phyloP scores from a whole-genome alignment of 1,139 yeast species.

The Geotrichum fermentans region DNA sequence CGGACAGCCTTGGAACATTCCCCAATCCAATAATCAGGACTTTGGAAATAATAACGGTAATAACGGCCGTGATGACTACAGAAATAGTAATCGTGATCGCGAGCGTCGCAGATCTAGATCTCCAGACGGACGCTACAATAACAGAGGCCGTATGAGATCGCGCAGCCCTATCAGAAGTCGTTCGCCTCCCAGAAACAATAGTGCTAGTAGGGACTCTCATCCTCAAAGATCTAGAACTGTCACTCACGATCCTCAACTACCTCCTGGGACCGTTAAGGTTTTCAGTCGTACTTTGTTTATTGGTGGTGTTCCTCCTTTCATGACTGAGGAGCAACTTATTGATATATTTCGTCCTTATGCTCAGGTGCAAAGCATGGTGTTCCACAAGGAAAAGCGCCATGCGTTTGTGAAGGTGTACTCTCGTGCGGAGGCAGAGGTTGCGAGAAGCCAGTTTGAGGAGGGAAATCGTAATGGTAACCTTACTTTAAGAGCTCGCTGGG shows the following conservation, averaged over 20 bases:
- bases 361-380: constrained; percentile 86
- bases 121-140: constrained; percentile 40
- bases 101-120: constrained; percentile 56
- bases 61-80: constrained; percentile 16
- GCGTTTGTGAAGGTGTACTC: constrained; percentile 96
- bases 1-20: constrained; percentile 21
- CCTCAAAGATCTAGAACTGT: constrained; percentile 53
- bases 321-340: constrained; percentile 70
- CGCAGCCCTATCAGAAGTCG: constrained; percentile 24
- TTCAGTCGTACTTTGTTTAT: constrained; percentile 84
- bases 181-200: constrained; percentile 41
- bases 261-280: constrained; percentile 78
- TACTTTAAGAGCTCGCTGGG: constrained; percentile 85
- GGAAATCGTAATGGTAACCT: constrained; percentile 50
- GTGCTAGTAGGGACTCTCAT: constrained; percentile 39
- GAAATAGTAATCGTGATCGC: constrained; percentile 22
- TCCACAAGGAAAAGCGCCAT: constrained; percentile 85
- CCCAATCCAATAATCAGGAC: constrained; percentile 13
- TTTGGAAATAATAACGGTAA: constrained; percentile 1
- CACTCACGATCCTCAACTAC: constrained; percentile 63
- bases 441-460: constrained; percentile 45
- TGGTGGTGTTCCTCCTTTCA: constrained; percentile 84
- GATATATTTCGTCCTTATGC: constrained; percentile 70
- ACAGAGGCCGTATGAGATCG: constrained; percentile 36
- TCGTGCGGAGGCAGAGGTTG: constrained; percentile 87